A percentile compares a stretch with the other conserved stretches of the same genome.
Evolutionary conservation across 192 early-diverging fungal species (phyloP).

Genomic region (Jimgerdemannia flammicorona): DNA sequence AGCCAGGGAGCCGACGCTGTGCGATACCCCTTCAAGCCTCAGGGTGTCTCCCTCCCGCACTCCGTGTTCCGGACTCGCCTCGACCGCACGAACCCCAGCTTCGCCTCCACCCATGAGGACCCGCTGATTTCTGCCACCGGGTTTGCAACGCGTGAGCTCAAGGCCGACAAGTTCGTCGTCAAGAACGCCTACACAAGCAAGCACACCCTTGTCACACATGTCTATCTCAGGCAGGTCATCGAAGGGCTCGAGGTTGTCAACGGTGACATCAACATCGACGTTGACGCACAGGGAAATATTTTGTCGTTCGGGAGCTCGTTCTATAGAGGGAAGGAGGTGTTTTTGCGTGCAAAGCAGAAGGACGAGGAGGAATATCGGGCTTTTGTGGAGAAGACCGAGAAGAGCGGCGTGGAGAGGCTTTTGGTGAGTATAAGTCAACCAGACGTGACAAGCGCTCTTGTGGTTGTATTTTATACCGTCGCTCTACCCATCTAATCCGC

Average conservation of each 20-base stretch:
- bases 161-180: conserved; percentile 45
- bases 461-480: neutral
- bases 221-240: conserved; percentile 73
- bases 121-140: conserved; percentile 38
- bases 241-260: conserved; percentile 74
- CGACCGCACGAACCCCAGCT: neutral
- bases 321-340: conserved; percentile 9
- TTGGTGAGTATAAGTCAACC: neutral
- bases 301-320: conserved; percentile 78
- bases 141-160: conserved; percentile 39
- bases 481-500: neutral
- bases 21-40: neutral
- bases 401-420: neutral
- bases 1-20: neutral
- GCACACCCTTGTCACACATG: conserved; percentile 75
- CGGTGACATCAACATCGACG: conserved; percentile 82
- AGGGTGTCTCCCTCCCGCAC: neutral
- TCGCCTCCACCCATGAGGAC: neutral
- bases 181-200: conserved; percentile 66
- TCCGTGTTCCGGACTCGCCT: neutral
- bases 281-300: conserved; percentile 59
- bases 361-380: neutral
- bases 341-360: conserved; percentile 4
- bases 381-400: neutral
- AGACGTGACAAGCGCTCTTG: too few relatives aligned